Base-by-base conservation (phyloP, 345 rosid genomes). In the Linum lewisii region DNA sequence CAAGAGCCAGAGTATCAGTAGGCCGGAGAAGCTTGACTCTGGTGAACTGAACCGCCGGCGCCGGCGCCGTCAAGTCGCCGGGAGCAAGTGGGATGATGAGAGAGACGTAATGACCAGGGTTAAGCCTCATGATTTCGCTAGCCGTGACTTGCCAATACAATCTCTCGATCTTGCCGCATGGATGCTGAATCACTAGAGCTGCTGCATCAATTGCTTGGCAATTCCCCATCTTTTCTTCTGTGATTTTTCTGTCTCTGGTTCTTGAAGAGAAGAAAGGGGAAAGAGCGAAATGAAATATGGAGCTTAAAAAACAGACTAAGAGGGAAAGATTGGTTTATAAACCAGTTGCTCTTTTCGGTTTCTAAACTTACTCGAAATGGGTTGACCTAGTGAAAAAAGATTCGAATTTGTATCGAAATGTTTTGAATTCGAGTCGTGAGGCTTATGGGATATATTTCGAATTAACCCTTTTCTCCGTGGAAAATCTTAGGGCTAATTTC, bases 191-290 rank as follows among this genome's bases (percentile, higher is more conserved):
- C 20, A 85, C 97, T 55, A 93, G 69, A 20, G 95, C 99, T 0
- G 97, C 99, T 0, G 99, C 99, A 61, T 93, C 99, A 36, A 93
- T 79, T 53, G 99, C 89, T 56, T 93, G 99, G 68, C 97, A 93
- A 34, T 93, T 93, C 25, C 99, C 99, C 99, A 87, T 93, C 26
- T n/a, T n/a, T n/a, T n/a, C n/a, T n/a, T n/a, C n/a, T 66, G 61
- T 64, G n/a, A 10, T 1, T 37, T 34, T 20, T 47, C 16, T 25
- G 21, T 44, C 26, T 16, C 47, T 42, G 16, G 3, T 38, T 8
- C 57, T 8, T 18, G 34, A 23, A 21, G 38, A 63, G 59, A 20
- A 20, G 44, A 21, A 44, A 42, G 49, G 37, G 26, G 20, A 42
- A 19, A 21, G 42, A 23, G 16, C 51, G 61, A 50, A 29, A 22